Conservation (phyloP, 139 green algal genomes). For the Haematococcus lacustris region DNA sequence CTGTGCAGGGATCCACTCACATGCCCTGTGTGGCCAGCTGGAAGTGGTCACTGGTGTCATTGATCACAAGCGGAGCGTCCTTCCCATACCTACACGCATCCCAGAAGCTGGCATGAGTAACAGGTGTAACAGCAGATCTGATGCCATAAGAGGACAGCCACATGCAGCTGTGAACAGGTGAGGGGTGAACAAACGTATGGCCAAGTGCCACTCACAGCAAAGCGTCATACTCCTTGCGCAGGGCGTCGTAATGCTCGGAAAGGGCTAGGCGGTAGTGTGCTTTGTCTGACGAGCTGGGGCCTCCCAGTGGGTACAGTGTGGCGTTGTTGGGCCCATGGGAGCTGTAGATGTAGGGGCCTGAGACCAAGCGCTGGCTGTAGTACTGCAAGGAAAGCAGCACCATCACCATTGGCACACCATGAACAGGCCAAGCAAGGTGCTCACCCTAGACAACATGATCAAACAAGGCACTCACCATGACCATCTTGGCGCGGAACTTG, state of each 20-base stretch:
- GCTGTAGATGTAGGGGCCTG: neutral
- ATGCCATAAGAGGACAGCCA: neutral
- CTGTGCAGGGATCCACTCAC: too few species aligned
- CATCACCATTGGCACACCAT: neutral
- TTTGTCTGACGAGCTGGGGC: neutral
- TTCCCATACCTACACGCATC: neutral
- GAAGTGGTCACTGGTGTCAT: neutral
- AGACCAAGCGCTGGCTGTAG: neutral
- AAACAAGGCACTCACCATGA: neutral
- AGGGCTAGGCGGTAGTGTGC: neutral
- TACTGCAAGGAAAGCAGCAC: neutral
- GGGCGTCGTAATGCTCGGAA: neutral
- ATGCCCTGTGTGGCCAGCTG: neutral
- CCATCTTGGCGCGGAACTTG: neutral
- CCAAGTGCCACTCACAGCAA: neutral
- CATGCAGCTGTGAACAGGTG: neutral
- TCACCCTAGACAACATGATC: neutral
- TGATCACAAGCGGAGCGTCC: neutral
- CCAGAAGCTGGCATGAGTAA: too few species aligned
- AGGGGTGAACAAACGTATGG: neutral
- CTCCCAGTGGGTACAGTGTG: neutral
- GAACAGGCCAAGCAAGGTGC: neutral
- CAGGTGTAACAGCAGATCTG: neutral
- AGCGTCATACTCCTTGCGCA: neutral
- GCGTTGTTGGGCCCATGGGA: neutral